Conservation (phyloP, 2,329 filamentous ascomycete genomes). For the Colletotrichum cordylinicola region DNA sequence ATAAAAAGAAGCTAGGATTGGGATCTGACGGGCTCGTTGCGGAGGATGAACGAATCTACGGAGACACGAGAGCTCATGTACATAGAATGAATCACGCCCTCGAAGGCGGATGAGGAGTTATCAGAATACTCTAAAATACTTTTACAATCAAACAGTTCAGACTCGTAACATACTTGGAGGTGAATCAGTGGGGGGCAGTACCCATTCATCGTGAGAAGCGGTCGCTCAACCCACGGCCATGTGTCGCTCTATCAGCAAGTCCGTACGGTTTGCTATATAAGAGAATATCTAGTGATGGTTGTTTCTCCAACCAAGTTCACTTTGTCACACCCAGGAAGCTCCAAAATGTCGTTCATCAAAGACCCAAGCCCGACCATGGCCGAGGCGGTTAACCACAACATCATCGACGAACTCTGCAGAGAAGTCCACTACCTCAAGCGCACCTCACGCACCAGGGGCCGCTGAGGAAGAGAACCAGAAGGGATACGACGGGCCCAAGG, state of each 20-base stretch:
- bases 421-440: neutral
- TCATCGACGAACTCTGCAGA: neutral
- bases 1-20: neutral
- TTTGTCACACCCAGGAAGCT: neutral
- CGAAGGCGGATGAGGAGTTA: neutral
- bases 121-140: neutral
- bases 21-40: neutral
- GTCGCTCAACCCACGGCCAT: accelerated
- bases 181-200: accelerated
- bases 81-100: neutral
- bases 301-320: neutral
- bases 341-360: neutral
- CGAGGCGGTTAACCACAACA: neutral
- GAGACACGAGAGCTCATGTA: neutral
- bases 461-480: neutral
- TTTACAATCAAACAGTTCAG: neutral
- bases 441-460: neutral
- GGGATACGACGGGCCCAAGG: neutral
- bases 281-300: accelerated
- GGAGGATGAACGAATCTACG: neutral
- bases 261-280: neutral
- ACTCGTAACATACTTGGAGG: neutral
- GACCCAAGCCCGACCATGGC: neutral
- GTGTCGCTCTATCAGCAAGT: neutral
- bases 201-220: neutral